A percentile compares a stretch with the other conserved stretches of the same genome.
phyloP scores from a whole-genome alignment of 352 stramenopile species.

The Pythium periplocum region DNA sequence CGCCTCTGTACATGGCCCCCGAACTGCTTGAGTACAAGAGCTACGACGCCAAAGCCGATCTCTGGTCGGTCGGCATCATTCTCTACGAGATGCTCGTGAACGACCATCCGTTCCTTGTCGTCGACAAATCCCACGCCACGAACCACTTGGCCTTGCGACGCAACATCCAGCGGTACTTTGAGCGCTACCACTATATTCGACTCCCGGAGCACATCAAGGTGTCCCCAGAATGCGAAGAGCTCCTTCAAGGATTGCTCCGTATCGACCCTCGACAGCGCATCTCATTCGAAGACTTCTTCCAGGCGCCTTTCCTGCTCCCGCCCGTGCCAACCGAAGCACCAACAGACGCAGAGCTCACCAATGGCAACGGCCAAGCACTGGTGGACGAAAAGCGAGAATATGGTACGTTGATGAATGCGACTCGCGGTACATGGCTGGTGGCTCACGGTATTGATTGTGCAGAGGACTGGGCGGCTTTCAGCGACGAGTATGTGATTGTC shows the following conservation, averaged over 20 bases:
- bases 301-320: slow-evolving; percentile 56
- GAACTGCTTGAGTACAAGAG: slow-evolving; percentile 83
- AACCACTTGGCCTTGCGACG: slow-evolving; percentile 71
- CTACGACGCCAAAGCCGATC: slow-evolving; percentile 76
- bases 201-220: slow-evolving; percentile 48
- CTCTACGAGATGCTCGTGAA: slow-evolving; percentile 83
- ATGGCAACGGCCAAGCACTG: slow-evolving; percentile 48
- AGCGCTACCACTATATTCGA: slow-evolving; percentile 43
- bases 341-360: slow-evolving; percentile 23
- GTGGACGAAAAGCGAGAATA: slow-evolving; percentile 67
- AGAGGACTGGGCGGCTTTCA: slow-evolving; percentile 70
- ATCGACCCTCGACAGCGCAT: slow-evolving; percentile 61
- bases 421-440: no score
- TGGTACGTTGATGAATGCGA: slow-evolving; percentile 22
- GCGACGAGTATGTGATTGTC: slow-evolving; percentile 80
- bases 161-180: slow-evolving; percentile 79
- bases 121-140: slow-evolving; percentile 68
- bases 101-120: slow-evolving; percentile 71
- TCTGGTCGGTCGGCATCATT: slow-evolving; percentile 81
- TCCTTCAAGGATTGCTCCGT: slow-evolving; percentile 54
- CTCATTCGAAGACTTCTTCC: slow-evolving; percentile 80
- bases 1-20: slow-evolving; percentile 74
- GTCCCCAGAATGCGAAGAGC: slow-evolving; percentile 53
- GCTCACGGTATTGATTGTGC: background rate
- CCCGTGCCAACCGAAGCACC: slow-evolving; percentile 32